Evolutionary conservation across 129 eudicot species (phyloP).

Genomic region (Tagetes erecta): DNA sequence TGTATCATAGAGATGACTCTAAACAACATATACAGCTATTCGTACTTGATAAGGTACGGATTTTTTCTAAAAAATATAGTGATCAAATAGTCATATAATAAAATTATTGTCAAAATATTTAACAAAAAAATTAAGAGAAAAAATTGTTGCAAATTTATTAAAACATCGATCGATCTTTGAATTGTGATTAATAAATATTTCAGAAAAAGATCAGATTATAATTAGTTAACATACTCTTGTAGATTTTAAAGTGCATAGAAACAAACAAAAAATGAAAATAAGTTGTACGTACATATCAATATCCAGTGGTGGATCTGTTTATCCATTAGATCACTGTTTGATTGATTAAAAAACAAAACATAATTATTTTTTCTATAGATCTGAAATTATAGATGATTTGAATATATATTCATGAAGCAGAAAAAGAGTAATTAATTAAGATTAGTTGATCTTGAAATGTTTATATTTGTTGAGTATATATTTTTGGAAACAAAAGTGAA

Average conservation of each 20-base stretch:
- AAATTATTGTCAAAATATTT: not conserved
- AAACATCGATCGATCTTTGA: not conserved
- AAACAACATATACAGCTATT: not conserved
- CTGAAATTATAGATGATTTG: conserved; percentile 17
- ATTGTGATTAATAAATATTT: not conserved
- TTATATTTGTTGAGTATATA: not conserved
- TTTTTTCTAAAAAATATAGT: conserved; percentile 8
- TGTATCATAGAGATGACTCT: not conserved
- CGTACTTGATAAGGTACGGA: conserved; percentile 10
- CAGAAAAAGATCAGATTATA: not conserved
- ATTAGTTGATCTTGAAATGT: not conserved
- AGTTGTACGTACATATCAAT: conserved; percentile 8
- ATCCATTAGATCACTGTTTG: conserved; percentile 30
- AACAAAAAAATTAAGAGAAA: not conserved
- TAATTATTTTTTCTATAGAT: conserved; percentile 10
- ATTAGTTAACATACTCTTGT: not conserved
- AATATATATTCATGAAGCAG: not conserved
- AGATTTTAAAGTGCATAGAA: not conserved
- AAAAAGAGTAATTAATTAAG: not conserved
- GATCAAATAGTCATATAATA: not conserved
- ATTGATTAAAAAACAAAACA: not conserved
- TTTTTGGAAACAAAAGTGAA: conserved; percentile 21
- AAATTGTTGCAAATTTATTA: not conserved
- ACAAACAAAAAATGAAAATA: not conserved
- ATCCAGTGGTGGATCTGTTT: conserved; percentile 20